These are phyloP conservation scores for Pseudocercospora fuligena DNA, from an alignment of 2,329 filamentous ascomycete genomes.

Conservation along the genomic window DNA sequence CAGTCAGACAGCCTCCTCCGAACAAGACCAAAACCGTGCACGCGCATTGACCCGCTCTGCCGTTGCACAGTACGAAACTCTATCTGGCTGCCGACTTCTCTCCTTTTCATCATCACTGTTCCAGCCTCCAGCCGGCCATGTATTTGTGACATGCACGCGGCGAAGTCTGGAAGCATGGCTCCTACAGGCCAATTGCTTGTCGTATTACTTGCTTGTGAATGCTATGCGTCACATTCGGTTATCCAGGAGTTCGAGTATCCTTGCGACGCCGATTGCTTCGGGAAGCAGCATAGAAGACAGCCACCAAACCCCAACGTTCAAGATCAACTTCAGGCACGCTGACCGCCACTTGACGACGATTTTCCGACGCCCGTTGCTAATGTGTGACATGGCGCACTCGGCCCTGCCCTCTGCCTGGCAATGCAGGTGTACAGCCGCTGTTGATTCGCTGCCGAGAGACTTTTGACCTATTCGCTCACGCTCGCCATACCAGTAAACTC, in stretches of 20 bases:
- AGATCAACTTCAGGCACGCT: slow-evolving; percentile 1
- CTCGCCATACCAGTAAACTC: not conserved
- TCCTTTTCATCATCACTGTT: not conserved
- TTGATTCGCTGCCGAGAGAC: slow-evolving; percentile 1
- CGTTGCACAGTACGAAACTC: not conserved
- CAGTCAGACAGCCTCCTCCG: not conserved
- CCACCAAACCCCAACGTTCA: not conserved
- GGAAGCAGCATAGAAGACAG: slow-evolving; percentile 2
- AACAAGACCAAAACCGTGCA: not conserved
- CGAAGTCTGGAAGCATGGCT: not conserved
- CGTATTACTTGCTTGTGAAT: not conserved
- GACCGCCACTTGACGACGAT: not conserved
- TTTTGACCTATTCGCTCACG: not conserved
- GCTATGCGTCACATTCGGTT: not conserved
- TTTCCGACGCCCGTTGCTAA: not conserved
- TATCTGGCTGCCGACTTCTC: not conserved
- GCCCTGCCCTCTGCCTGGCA: not conserved
- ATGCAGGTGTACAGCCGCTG: not conserved
- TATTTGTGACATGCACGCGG: too few species aligned
- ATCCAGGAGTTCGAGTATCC: not conserved
- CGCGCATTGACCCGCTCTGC: not conserved
- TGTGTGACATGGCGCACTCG: not conserved
- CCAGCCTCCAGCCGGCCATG: not conserved
- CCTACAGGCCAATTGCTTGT: not conserved
- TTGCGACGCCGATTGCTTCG: not conserved